Conservation (phyloP, 2,329 filamentous ascomycete species). For the Coniochaeta sp. region DNA sequence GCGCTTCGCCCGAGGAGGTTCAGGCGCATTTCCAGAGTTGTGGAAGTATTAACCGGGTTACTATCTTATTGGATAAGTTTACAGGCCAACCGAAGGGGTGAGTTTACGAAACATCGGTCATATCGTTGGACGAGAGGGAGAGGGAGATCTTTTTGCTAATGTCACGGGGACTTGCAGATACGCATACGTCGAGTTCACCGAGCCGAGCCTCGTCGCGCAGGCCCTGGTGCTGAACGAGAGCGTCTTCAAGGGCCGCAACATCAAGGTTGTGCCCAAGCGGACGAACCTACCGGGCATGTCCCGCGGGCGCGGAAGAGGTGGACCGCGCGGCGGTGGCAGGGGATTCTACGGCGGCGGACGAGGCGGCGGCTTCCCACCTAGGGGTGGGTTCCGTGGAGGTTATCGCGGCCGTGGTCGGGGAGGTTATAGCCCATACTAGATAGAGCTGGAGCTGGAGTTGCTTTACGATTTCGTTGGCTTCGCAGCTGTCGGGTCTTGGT, state of each 20-base stretch:
- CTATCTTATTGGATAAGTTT: constrained; percentile 95
- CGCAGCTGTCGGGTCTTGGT: constrained; percentile 3
- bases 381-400: constrained; percentile 44
- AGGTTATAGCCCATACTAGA: constrained; percentile 58
- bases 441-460: neutral
- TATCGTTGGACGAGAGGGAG: too few relatives aligned
- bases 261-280: constrained; percentile 92
- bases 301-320: constrained; percentile 58
- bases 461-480: neutral
- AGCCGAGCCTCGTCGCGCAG: constrained; percentile 86
- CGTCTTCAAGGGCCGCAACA: constrained; percentile 85
- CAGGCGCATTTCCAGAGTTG: constrained; percentile 98
- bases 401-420: constrained; percentile 56
- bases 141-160: too few relatives aligned
- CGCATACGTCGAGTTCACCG: constrained; percentile 96
- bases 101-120: too few relatives aligned
- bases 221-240: constrained; percentile 95
- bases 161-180: constrained; percentile 41
- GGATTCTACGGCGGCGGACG: constrained; percentile 38
- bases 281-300: constrained; percentile 96
- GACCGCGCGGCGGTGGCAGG: constrained; percentile 42
- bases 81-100: constrained; percentile 99
- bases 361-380: constrained; percentile 46
- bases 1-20: constrained; percentile 92
- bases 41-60: constrained; percentile 95